Evolutionary conservation across 2,329 filamentous ascomycete genomes (phyloP).

Genomic region (Trichoderma arundinaceum): DNA sequence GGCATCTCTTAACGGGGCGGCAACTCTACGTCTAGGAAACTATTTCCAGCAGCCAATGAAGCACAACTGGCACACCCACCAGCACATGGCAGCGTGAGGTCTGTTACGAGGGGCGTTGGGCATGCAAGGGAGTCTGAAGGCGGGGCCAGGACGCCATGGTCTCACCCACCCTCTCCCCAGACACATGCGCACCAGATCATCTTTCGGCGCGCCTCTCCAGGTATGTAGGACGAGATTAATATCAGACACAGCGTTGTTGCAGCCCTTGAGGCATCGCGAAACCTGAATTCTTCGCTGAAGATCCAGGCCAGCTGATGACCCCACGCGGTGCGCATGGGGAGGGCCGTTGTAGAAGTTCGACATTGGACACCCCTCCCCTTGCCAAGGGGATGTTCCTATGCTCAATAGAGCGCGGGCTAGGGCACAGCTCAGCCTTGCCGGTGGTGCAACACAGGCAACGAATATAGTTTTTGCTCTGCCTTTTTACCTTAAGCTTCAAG

Average conservation of each 20-base stretch:
- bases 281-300: conserved; percentile 41
- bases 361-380: conserved; percentile 31
- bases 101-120: conserved; percentile 45
- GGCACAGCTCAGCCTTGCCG: conserved; percentile 30
- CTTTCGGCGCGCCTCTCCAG: conserved; percentile 28
- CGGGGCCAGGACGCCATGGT: conserved; percentile 40
- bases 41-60: conserved; percentile 40
- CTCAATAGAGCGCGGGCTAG: conserved; percentile 31
- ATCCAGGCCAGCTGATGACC: conserved; percentile 33
- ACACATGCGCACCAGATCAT: conserved; percentile 35
- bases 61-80: conserved; percentile 38
- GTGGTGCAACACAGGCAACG: conserved; percentile 27
- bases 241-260: conserved; percentile 45
- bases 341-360: conserved; percentile 20
- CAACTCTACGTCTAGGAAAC: conserved; percentile 38
- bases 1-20: conserved; percentile 36
- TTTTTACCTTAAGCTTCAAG: conserved; percentile 45
- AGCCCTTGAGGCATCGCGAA: conserved; percentile 36
- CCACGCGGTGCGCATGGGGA: conserved; percentile 20
- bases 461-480: conserved; percentile 34
- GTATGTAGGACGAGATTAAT: conserved; percentile 47
- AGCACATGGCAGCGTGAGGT: conserved; percentile 47
- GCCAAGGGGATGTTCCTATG: conserved; percentile 36
- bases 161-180: conserved; percentile 36
- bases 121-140: conserved; percentile 46